Evolutionary conservation across 2,329 filamentous ascomycete genomes (phyloP).

Genomic region (Alternaria brassicae): DNA sequence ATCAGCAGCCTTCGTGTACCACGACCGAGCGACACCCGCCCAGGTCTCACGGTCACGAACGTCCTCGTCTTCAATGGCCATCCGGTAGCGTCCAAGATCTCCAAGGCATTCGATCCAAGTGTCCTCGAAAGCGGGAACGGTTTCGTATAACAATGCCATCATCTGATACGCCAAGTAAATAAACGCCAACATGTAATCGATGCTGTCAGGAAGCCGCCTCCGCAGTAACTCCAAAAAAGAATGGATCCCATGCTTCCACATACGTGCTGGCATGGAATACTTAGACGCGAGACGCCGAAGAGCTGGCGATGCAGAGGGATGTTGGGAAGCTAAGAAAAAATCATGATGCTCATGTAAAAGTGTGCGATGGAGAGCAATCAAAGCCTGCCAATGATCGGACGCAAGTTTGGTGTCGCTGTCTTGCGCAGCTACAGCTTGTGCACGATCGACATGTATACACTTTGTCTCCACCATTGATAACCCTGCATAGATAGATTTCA

Average conservation of each 20-base stretch:
- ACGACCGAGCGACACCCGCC: conserved; percentile 79
- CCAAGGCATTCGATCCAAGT: conserved; percentile 95
- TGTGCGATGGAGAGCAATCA: conserved; percentile 83
- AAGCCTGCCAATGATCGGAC: conserved; percentile 80
- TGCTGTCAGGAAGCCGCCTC: conserved; percentile 74
- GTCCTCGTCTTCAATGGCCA: conserved; percentile 90
- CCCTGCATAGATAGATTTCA: conserved; percentile 83
- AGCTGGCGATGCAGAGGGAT: conserved; percentile 73
- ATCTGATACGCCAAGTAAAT: conserved; percentile 90
- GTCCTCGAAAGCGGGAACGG: conserved; percentile 79
- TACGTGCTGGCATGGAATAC: conserved; percentile 88
- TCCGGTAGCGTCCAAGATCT: conserved; percentile 82
- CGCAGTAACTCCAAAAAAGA: conserved; percentile 74
- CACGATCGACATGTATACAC: conserved; percentile 81
- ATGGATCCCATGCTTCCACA: conserved; percentile 95
- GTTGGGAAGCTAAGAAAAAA: conserved; percentile 81
- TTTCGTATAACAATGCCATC: conserved; percentile 87
- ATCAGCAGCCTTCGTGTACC: conserved; percentile 82
- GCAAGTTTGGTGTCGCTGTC: conserved; percentile 55
- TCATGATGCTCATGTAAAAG: conserved; percentile 73
- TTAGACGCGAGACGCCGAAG: conserved; percentile 75
- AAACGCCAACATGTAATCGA: conserved; percentile 90
- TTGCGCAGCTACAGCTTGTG: conserved; percentile 63
- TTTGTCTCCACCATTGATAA: conserved; percentile 87
- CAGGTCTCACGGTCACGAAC: conserved; percentile 78